Evolutionary conservation across 2,329 filamentous ascomycete genomes (phyloP).

Genomic region (Colletotrichum lupini): DNA sequence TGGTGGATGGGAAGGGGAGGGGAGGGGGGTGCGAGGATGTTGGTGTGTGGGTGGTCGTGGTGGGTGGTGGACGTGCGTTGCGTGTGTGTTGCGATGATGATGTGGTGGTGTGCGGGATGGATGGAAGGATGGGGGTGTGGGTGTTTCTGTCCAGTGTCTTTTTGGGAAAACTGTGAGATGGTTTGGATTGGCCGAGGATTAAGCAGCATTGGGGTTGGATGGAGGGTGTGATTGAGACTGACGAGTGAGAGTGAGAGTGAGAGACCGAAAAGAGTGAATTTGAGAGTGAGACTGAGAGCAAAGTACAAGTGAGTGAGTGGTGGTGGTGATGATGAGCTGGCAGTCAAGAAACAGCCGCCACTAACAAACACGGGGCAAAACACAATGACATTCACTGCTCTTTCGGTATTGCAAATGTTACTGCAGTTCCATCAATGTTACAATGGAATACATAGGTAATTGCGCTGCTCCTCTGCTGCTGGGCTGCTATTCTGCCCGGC

Average conservation of each 20-base stretch:
- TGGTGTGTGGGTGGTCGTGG: conserved; percentile 11
- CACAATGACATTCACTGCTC: background rate
- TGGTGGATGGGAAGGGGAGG: conserved; percentile 8
- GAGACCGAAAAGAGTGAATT: background rate
- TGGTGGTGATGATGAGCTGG: conserved; percentile 30
- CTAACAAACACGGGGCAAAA: background rate
- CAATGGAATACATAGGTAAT: background rate
- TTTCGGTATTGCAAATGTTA: background rate
- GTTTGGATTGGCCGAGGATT: background rate
- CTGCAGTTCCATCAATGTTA: background rate
- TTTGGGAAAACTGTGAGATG: background rate
- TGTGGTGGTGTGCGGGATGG: conserved; percentile 13
- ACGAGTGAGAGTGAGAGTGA: background rate
- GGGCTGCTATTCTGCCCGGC: conserved; percentile 11
- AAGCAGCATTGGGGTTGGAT: background rate
- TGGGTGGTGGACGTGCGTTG: background rate
- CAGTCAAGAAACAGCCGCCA: background rate
- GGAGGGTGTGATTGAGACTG: conserved; percentile 28
- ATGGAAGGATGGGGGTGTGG: conserved; percentile 12
- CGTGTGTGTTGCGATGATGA: background rate
- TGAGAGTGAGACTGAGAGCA: background rate
- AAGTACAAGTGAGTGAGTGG: background rate
- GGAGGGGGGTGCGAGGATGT: background rate
- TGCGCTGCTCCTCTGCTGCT: background rate
- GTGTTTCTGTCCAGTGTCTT: background rate